Evolutionary conservation across 1,284 basidiomycete genomes (phyloP), one percentile per base, ranked within the genome.

Genomic region (Trichosporon faecale): DNA sequence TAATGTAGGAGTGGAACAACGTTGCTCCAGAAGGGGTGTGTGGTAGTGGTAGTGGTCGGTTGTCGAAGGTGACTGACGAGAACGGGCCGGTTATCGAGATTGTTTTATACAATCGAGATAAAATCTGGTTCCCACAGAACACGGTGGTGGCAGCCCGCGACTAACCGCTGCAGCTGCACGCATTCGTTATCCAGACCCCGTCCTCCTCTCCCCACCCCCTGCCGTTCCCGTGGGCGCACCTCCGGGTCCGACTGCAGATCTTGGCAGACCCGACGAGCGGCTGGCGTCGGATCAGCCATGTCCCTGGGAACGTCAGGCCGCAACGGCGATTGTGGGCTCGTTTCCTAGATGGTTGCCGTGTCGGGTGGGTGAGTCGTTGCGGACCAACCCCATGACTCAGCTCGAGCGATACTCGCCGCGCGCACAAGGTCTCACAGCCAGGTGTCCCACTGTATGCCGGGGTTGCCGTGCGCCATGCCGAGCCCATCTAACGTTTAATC

Each of bases 91-190:
- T 18, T 0, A 61, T 61, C 18, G 6, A 16, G 8, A 8, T 33
- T 16, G 29, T 61, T 33, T 25, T 61, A 61, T 61, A 61, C 18
- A 23, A 27, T 16, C 21, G 6, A 3, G 57, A 61, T 31, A n/a
- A 31, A 61, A 60, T 11, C 27, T 61, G 57, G 4, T 14, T 61
- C 57, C 27, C 18, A 4, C 27, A n/a, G 27, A 18, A 29, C 18
- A n/a, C 8, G 16, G 7, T 61, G 57, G 21, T 37, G 16, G n/a
- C 29, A 33, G 27, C 29, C 27, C 29, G 29, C 57, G 57, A 61
- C 57, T 61, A 61, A 61, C 57, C 57, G 57, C 29, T 61, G 29
- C 57, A 61, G n/a, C n/a, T n/a, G n/a, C n/a, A n/a, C n/a, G n/a
- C n/a, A n/a, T n/a, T n/a, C n/a, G n/a, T n/a, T 61, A 61, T 61